phyloP scores from a whole-genome alignment of 257 asterid species.

The Plantago ovata region DNA sequence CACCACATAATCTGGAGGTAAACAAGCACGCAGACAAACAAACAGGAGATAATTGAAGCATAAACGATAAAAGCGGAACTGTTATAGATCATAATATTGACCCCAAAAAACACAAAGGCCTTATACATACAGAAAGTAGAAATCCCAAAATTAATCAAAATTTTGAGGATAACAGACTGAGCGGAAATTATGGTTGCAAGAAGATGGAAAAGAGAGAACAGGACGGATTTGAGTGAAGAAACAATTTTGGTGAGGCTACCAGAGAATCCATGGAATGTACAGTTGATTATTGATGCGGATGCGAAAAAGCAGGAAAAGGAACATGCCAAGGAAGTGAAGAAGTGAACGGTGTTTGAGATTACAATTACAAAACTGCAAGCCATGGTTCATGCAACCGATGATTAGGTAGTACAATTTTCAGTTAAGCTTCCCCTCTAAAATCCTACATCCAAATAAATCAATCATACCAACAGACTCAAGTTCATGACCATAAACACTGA shows the following conservation, averaged over 20 bases:
- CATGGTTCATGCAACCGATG: too few species aligned
- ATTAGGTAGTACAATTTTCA: too few species aligned
- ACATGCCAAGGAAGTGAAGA: slow-evolving; percentile 19
- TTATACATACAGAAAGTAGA: neutral
- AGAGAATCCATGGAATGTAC: slow-evolving; percentile 53
- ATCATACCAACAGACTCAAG: too few species aligned
- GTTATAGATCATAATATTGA: slow-evolving; percentile 29
- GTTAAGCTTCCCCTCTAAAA: too few species aligned
- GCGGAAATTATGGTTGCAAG: slow-evolving; percentile 23
- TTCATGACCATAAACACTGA: too few species aligned
- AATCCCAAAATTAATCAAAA: slow-evolving; percentile 15
- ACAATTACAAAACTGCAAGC: too few species aligned
- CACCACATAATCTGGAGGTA: slow-evolving; percentile 44
- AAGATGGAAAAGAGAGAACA: slow-evolving; percentile 40
- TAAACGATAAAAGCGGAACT: slow-evolving; percentile 19
- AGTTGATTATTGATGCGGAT: slow-evolving; percentile 45
- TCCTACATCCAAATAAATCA: too few species aligned
- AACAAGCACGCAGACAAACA: slow-evolving; percentile 17
- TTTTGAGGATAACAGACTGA: slow-evolving; percentile 6
- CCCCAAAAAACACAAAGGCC: slow-evolving; percentile 30
- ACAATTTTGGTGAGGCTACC: slow-evolving; percentile 41
- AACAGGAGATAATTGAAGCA: neutral
- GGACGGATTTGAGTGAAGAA: slow-evolving; percentile 45
- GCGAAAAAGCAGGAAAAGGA: slow-evolving; percentile 36
- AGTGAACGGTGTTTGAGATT: too few species aligned